Evolutionary conservation across 331 rosid genomes (phyloP).

Genomic region (Arachis monticola): DNA sequence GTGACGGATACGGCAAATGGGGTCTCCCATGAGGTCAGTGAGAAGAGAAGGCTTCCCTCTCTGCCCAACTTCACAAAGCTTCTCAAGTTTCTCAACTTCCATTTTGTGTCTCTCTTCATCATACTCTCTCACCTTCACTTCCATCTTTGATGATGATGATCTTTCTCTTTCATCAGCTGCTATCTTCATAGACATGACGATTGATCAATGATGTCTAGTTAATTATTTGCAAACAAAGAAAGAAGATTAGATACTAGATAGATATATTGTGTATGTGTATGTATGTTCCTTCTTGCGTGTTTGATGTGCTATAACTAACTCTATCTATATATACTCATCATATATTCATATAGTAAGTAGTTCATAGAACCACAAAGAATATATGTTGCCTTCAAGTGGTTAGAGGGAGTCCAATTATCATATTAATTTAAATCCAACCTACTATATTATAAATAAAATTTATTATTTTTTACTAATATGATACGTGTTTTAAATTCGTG

Average conservation of each 20-base stretch:
- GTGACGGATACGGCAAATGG: slow-evolving; percentile 79
- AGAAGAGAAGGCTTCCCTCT: slow-evolving; percentile 73
- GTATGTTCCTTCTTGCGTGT: slow-evolving; percentile 30
- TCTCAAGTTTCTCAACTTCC: slow-evolving; percentile 80
- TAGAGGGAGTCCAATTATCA: no score
- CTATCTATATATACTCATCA: slow-evolving; percentile 15
- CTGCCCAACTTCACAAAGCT: slow-evolving; percentile 75
- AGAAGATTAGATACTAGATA: slow-evolving; percentile 16
- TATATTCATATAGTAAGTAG: background rate
- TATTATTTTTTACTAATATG: no score
- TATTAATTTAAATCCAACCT: no score
- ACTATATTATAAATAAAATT: no score
- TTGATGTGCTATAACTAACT: slow-evolving; percentile 29
- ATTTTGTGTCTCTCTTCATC: slow-evolving; percentile 66
- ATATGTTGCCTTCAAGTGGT: no score
- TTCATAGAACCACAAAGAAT: slow-evolving; percentile 41
- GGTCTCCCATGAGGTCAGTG: slow-evolving; percentile 91
- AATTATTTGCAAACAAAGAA: slow-evolving; percentile 9
- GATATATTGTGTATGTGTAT: background rate
- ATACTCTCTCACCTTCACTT: slow-evolving; percentile 65
- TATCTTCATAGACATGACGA: slow-evolving; percentile 14
- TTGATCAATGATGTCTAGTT: background rate
- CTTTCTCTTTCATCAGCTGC: slow-evolving; percentile 54
- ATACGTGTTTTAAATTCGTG: no score
- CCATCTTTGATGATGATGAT: slow-evolving; percentile 27